Percentiles rank a stretch among this genome's conserved stretches.
phyloP scores from a whole-genome alignment of 148 eudicot genomes.

The Silene conica region DNA sequence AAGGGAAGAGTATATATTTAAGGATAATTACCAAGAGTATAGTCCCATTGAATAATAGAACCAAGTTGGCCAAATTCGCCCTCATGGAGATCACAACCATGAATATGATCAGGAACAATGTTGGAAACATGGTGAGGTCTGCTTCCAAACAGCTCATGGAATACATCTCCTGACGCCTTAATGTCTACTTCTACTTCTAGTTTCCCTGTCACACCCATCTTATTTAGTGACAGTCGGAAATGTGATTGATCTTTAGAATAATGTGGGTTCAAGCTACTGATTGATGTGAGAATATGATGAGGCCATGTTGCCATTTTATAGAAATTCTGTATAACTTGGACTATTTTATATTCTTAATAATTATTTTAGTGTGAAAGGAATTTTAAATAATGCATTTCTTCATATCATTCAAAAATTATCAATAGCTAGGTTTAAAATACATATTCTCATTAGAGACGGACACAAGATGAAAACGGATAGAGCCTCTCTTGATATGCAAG shows the following conservation, averaged over 20 bases:
- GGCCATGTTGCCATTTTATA: neutral
- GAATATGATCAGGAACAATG: neutral
- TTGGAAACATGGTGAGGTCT: neutral
- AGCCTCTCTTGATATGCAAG: too few relatives aligned
- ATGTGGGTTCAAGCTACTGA: too few relatives aligned
- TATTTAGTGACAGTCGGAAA: neutral
- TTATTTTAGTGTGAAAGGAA: too few relatives aligned
- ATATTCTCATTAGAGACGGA: too few relatives aligned
- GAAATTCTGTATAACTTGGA: neutral
- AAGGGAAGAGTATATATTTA: too few relatives aligned
- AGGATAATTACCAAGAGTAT: conserved; percentile 21
- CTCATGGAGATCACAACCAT: neutral
- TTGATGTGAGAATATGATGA: neutral
- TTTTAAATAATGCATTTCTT: too few relatives aligned
- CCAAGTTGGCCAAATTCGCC: neutral
- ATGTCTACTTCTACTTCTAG: neutral
- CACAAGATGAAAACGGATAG: too few relatives aligned
- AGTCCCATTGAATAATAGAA: conserved; percentile 17
- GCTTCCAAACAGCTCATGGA: neutral
- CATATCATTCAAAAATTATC: too few relatives aligned
- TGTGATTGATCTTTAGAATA: too few relatives aligned
- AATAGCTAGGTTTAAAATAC: too few relatives aligned
- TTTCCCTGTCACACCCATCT: neutral
- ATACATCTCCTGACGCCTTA: neutral
- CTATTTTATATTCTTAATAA: too few relatives aligned